These are phyloP conservation scores for Psilocybe cubensis DNA, from an alignment of 768 basidiomycete species.

Conservation along the genomic window DNA sequence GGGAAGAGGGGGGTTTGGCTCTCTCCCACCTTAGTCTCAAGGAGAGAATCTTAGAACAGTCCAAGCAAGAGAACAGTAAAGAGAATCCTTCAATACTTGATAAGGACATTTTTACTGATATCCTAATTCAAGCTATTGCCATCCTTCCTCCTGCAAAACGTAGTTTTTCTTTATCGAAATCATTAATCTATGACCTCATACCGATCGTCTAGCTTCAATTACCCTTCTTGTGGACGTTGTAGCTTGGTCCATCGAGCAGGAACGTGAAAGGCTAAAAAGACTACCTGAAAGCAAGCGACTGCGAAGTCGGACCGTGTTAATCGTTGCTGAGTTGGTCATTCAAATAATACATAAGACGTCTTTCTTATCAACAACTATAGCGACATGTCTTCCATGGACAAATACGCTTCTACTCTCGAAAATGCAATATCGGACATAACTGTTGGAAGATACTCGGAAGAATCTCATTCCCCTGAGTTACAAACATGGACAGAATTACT, in stretches of 20 bases:
- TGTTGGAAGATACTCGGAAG: constrained; percentile 31
- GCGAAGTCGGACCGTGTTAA: constrained; percentile 28
- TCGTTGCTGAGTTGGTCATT: constrained; percentile 36
- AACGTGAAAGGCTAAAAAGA: constrained; percentile 17
- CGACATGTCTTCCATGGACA: constrained; percentile 21
- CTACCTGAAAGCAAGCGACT: constrained; percentile 15
- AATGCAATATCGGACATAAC: constrained; percentile 18
- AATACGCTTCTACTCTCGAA: constrained; percentile 23
- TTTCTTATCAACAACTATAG: constrained; percentile 17
- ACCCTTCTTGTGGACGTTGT: constrained; percentile 29
- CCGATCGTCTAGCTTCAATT: constrained; percentile 25
- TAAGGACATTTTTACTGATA: constrained; percentile 5
- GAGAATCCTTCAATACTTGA: not conserved
- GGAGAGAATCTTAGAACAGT: constrained; percentile 33
- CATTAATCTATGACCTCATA: not conserved
- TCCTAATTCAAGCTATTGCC: constrained; percentile 32
- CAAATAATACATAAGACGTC: not conserved
- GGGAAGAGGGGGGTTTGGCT: constrained; percentile 19
- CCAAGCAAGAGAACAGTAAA: constrained; percentile 42
- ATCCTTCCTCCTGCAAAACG: constrained; percentile 32
- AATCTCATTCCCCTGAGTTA: constrained; percentile 20
- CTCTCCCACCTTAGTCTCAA: constrained; percentile 20
- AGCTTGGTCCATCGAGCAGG: constrained; percentile 30
- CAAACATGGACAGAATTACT: constrained; percentile 20
- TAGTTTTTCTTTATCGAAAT: constrained; percentile 14